Evolutionary conservation across 305 asterid species (phyloP).

Genomic region (Fraxinus nigra): DNA sequence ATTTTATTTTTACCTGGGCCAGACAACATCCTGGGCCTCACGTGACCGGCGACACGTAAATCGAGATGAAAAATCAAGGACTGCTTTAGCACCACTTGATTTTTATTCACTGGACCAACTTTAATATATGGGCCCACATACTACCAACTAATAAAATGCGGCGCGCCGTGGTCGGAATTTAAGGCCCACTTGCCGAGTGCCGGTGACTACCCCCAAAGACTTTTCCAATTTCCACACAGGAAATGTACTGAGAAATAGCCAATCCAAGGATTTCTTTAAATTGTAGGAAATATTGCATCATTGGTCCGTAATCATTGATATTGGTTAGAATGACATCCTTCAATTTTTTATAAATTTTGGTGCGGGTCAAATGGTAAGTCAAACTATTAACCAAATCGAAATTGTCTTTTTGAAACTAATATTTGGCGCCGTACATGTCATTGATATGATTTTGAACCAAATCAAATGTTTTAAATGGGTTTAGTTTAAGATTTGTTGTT

Average conservation of each 20-base stretch:
- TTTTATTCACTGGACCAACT: constrained; percentile 61
- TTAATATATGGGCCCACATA: constrained; percentile 26
- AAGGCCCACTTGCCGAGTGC: constrained; percentile 25
- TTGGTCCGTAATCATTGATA: not conserved
- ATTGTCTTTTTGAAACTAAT: not conserved
- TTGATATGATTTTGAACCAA: not conserved
- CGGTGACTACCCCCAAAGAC: constrained; percentile 21
- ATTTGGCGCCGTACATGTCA: not conserved
- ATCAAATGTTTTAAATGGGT: no score
- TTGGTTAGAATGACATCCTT: not conserved
- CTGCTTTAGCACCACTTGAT: constrained; percentile 45
- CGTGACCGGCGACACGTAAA: constrained; percentile 70
- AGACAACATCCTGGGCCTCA: constrained; percentile 35
- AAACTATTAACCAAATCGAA: not conserved
- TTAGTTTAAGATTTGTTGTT: no score
- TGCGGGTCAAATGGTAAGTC: not conserved
- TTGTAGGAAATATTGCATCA: not conserved
- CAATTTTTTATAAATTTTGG: not conserved
- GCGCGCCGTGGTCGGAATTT: constrained; percentile 49
- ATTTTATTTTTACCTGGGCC: constrained; percentile 37
- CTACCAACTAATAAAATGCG: constrained; percentile 29
- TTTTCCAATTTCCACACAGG: not conserved
- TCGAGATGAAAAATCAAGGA: constrained; percentile 42
- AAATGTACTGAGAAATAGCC: constrained; percentile 23
- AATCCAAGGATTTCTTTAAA: not conserved